A percentile compares a stretch with the other conserved stretches of the same genome.
Conservation (phyloP, 2,329 filamentous ascomycete genomes). For the Fusarium compactum region DNA sequence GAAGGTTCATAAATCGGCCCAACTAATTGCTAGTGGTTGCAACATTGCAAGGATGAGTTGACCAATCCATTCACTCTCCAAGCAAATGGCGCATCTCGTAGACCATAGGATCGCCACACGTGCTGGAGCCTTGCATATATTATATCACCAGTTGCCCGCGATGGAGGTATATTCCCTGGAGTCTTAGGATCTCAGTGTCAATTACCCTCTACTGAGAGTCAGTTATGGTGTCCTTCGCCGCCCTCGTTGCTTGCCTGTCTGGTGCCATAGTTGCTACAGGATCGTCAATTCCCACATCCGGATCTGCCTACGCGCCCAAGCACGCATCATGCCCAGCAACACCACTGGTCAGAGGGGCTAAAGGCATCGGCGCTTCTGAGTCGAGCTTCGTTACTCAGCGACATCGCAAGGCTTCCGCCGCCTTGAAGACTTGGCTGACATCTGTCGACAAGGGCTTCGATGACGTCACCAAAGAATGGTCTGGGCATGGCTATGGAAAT, state of each 20-base stretch:
- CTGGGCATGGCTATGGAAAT: background rate
- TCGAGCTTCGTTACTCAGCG: background rate
- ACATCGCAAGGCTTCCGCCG: conserved; percentile 4
- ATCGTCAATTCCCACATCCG: background rate
- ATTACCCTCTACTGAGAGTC: background rate
- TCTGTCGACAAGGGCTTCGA: conserved; percentile 1
- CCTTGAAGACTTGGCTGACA: background rate
- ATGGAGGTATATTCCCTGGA: background rate
- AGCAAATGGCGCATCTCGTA: background rate
- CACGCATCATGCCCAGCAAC: conserved; percentile 2
- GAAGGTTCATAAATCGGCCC: background rate
- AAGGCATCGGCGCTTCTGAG: background rate
- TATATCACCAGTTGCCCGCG: background rate
- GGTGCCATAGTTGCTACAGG: background rate
- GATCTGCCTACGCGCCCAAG: conserved; percentile 8
- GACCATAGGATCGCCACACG: background rate
- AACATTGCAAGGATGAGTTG: background rate
- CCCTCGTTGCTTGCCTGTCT: background rate
- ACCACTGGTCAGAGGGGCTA: background rate
- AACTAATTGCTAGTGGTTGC: accelerated
- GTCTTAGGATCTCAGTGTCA: no score
- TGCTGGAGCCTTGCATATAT: background rate
- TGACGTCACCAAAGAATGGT: background rate
- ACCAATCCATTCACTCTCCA: accelerated
- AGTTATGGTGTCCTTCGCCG: background rate